Evolutionary conservation across 2,329 filamentous ascomycete species (phyloP).

Genomic region (Fusarium circinatum): DNA sequence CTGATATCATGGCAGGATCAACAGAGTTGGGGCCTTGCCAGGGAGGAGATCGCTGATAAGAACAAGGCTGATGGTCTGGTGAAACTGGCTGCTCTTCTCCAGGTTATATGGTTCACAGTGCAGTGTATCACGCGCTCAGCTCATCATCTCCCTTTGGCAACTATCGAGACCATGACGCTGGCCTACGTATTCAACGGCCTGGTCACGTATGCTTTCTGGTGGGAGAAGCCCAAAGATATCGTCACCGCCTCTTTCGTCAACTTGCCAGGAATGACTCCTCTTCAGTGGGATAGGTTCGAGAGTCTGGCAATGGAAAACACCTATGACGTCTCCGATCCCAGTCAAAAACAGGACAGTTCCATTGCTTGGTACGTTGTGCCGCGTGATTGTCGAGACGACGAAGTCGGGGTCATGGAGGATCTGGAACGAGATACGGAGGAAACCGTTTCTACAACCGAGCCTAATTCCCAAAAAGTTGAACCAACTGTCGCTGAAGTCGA

Average conservation of each 20-base stretch:
- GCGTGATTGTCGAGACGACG: slow-evolving; percentile 7
- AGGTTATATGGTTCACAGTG: slow-evolving; percentile 7
- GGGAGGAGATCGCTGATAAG: slow-evolving; percentile 7
- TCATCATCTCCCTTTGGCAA: slow-evolving; percentile 5
- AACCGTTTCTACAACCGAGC: not conserved
- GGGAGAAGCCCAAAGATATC: slow-evolving; percentile 20
- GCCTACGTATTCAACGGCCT: slow-evolving; percentile 14
- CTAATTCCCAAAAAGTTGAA: not conserved
- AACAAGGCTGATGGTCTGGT: slow-evolving; percentile 12
- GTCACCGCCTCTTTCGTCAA: not conserved
- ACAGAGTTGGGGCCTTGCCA: not conserved
- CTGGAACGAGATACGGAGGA: not conserved
- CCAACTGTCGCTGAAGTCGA: not conserved
- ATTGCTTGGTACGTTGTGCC: slow-evolving; percentile 22
- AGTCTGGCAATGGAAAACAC: slow-evolving; percentile 12
- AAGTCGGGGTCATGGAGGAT: slow-evolving; percentile 4
- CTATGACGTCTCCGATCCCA: not conserved
- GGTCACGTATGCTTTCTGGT: slow-evolving; percentile 7
- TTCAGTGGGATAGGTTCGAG: slow-evolving; percentile 3
- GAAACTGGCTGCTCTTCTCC: slow-evolving; percentile 7
- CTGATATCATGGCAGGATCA: not conserved
- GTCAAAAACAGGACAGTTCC: not conserved
- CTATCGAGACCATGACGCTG: slow-evolving; percentile 12
- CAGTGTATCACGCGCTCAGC: slow-evolving; percentile 3
- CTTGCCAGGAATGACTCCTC: slow-evolving; percentile 3